Conservation (phyloP, 108 stramenopile species). For the Pseudonitzschia multistriata region DNA sequence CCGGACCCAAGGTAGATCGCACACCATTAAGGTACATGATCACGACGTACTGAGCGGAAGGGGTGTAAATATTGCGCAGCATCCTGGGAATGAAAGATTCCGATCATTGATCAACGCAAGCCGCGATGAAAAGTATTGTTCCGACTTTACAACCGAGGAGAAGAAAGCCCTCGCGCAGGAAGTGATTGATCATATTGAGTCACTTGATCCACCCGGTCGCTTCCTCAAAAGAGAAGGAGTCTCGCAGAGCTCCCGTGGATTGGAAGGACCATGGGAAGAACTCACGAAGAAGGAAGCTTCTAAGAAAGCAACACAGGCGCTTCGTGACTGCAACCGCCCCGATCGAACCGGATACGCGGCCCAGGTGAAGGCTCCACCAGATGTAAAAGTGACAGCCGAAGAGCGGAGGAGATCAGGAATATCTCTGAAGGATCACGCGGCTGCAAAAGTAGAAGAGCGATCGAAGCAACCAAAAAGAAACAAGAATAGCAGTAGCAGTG, state of each 20-base stretch:
- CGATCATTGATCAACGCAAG: conserved; percentile 64
- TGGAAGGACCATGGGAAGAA: conserved; percentile 75
- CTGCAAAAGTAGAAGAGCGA: not conserved
- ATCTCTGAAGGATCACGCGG: conserved; percentile 50
- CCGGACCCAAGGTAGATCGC: not conserved
- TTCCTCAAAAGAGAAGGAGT: conserved; percentile 69
- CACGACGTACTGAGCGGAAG: conserved; percentile 77
- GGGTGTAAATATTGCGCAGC: conserved; percentile 78
- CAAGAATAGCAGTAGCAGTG: not conserved
- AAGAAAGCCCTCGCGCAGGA: conserved; percentile 74
- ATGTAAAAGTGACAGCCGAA: conserved; percentile 49
- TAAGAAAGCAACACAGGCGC: conserved; percentile 77
- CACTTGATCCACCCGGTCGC: conserved; percentile 71
- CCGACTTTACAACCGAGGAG: conserved; percentile 58
- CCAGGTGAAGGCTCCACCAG: conserved; percentile 52
- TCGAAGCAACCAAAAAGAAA: conserved; percentile 1
- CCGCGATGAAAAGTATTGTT: conserved; percentile 59
- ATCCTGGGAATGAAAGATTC: conserved; percentile 78
- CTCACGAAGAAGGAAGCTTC: conserved; percentile 50
- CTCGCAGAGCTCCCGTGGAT: conserved; percentile 49
- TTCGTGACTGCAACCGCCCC: conserved; percentile 75
- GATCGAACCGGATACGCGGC: conserved; percentile 74
- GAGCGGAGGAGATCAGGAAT: conserved; percentile 42
- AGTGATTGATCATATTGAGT: conserved; percentile 65
- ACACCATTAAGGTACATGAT: conserved; percentile 48